These are phyloP conservation scores for Senecio squalidus DNA, from an alignment of 140 eudicot species.

Conservation along the genomic window DNA sequence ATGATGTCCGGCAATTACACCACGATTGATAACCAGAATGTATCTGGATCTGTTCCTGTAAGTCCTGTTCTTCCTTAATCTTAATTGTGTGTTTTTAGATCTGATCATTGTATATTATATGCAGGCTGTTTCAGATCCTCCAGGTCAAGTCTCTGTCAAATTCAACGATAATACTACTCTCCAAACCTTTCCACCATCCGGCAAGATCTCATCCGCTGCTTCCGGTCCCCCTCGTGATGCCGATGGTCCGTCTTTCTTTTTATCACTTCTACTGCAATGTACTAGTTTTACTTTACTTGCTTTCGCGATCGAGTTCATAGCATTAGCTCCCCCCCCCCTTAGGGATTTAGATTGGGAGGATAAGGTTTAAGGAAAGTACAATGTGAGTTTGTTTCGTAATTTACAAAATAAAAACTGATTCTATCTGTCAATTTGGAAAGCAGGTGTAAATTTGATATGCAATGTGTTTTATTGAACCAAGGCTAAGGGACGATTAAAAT, in stretches of 20 bases:
- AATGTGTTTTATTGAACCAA: no score
- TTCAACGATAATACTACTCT: slow-evolving; percentile 73
- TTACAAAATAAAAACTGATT: no score
- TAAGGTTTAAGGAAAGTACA: no score
- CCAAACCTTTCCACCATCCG: slow-evolving; percentile 88
- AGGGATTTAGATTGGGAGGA: no score
- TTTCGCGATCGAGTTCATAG: no score
- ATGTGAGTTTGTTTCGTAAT: no score
- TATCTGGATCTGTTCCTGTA: slow-evolving; percentile 98
- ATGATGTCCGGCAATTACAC: slow-evolving; percentile 99
- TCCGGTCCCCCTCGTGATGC: slow-evolving; percentile 95
- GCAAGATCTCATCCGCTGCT: slow-evolving; percentile 61
- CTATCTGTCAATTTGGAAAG: no score
- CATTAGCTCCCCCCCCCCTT: no score
- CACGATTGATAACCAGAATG: slow-evolving; percentile 70
- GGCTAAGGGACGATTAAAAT: background rate
- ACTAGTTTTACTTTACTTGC: slow-evolving; percentile 3
- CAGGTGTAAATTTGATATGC: no score
- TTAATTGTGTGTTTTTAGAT: slow-evolving; percentile 11
- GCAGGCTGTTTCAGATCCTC: slow-evolving; percentile 83
- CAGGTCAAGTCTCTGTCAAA: slow-evolving; percentile 68
- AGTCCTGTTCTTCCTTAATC: background rate
- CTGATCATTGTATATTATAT: slow-evolving; percentile 10
- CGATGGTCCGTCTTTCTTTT: slow-evolving; percentile 40
- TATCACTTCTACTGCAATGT: background rate